A percentile compares a stretch with the other conserved stretches of the same genome.
Conservation (phyloP, 1,139 yeast genomes). For the Saccharomycopsis crataegensis region DNA sequence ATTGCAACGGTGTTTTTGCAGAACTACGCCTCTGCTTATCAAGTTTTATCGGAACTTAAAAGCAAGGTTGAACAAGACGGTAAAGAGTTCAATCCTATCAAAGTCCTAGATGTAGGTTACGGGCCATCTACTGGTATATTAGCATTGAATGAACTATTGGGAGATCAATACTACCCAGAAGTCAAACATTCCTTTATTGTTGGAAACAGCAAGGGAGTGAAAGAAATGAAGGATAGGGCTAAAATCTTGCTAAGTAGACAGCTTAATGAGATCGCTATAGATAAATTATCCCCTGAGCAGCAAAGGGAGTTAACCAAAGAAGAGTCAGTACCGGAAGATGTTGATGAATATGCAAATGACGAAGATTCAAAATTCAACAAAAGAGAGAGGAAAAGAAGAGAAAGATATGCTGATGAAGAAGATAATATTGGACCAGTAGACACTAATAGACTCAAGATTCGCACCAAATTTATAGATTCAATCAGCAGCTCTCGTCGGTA, state of each 20-base stretch:
- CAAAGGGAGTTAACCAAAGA: constrained; percentile 14
- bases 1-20: constrained; percentile 81
- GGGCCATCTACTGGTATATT: constrained; percentile 94
- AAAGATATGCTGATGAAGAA: constrained; percentile 23
- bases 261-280: constrained; percentile 38
- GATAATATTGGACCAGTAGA: constrained; percentile 33
- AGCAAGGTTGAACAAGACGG: constrained; percentile 35
- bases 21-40: constrained; percentile 67
- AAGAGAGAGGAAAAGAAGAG: constrained; percentile 23
- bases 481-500: constrained; percentile 43
- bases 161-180: constrained; percentile 50
- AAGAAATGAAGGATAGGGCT: constrained; percentile 74
- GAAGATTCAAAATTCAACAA: constrained; percentile 17
- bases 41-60: constrained; percentile 61
- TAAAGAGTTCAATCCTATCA: constrained; percentile 50
- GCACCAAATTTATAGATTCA: constrained; percentile 45
- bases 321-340: constrained; percentile 22
- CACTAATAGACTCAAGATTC: constrained; percentile 44
- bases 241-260: constrained; percentile 70
- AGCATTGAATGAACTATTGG: constrained; percentile 79
- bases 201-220: constrained; percentile 41
- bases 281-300: constrained; percentile 12
- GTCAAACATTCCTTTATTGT: constrained; percentile 66
- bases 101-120: constrained; percentile 72
- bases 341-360: constrained; percentile 16